A percentile compares a stretch with the other conserved stretches of the same genome.
Evolutionary conservation across 192 early-diverging fungal species (phyloP).

Genomic region (Chytriomyces sp.): DNA sequence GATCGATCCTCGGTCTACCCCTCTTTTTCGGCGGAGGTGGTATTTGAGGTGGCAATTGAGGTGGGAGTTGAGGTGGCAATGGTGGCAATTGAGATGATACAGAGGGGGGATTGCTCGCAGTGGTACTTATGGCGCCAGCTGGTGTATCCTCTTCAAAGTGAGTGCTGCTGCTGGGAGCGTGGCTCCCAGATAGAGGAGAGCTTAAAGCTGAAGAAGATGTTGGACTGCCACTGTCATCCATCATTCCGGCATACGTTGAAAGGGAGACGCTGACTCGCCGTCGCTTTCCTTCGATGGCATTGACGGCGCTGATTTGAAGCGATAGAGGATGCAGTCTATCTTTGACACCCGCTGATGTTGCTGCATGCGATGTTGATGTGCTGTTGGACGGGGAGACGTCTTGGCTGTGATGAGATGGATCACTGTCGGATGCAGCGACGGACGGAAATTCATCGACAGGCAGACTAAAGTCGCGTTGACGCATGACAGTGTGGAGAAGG

Average conservation of each 20-base stretch:
- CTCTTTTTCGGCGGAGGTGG: background rate
- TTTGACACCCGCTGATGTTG: background rate
- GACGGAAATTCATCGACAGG: background rate
- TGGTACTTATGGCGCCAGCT: background rate
- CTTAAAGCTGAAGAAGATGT: background rate
- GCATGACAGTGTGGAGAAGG: background rate
- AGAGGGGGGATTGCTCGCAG: background rate
- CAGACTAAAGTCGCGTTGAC: background rate
- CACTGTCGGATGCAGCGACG: background rate
- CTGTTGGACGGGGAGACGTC: too few relatives aligned
- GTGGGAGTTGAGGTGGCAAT: background rate
- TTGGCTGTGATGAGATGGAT: too few relatives aligned
- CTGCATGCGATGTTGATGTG: background rate
- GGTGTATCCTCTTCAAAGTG: background rate
- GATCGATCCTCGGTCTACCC: background rate
- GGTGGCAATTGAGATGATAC: background rate
- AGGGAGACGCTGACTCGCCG: background rate
- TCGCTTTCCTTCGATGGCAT: background rate
- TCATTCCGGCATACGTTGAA: background rate
- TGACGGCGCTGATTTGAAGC: background rate
- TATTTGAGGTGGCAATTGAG: background rate
- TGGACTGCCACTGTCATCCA: background rate
- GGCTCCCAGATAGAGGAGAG: background rate
- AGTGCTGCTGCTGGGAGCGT: background rate
- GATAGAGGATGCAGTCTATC: background rate